Base-by-base conservation (phyloP, 1,284 basidiomycete genomes). In the Cryptococcus neoformans region DNA sequence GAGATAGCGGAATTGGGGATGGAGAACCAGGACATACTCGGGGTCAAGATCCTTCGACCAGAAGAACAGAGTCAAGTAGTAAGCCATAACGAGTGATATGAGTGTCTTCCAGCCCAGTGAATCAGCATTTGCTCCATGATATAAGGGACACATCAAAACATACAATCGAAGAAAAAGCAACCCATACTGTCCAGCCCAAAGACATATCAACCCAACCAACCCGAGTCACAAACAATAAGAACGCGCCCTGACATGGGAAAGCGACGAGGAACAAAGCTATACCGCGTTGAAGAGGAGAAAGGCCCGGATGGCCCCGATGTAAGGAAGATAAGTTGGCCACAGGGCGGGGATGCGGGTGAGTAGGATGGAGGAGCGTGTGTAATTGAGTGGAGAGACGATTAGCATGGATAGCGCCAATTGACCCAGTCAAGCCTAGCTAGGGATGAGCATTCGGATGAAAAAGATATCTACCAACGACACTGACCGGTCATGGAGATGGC, bases 351-450 rank as follows among this genome's bases (percentile, higher is more conserved):
- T 49, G 56, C 17, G 38, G 40, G 16, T 54, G 57, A 6, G 56
- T 51, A 1, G 69, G 65, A 58, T 70, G 72, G n/a, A 74, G 65
- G 8, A 56, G 57, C 1, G 65, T 73, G 48, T 76, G 73, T 2
- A 76, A 61, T 6, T 63, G 59, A 0, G 94, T 98, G 0, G 91
- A 93, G 4, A 96, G 82, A 7, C 95, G 84, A 2, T 93, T 96
- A 21, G 93, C 87, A 64, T 94, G 88, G 66, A 99, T 92, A 8
- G 92, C 87, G 7, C 93, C 93, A 2, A 93, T 88, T 34, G 88
- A 87, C 11, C 94, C 92, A 0, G 90, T 89, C 6, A 96, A 78
- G 56, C 90, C 89, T 86, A 62, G 1, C 9, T 34, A 38, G 17
- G 11, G 38, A 14, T 37, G 8, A 35, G 12, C 17, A n/a, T 21